Evolutionary conservation across 495 filamentous ascomycete species (phyloP).

Genomic region (Podospora pseudoanserina): DNA sequence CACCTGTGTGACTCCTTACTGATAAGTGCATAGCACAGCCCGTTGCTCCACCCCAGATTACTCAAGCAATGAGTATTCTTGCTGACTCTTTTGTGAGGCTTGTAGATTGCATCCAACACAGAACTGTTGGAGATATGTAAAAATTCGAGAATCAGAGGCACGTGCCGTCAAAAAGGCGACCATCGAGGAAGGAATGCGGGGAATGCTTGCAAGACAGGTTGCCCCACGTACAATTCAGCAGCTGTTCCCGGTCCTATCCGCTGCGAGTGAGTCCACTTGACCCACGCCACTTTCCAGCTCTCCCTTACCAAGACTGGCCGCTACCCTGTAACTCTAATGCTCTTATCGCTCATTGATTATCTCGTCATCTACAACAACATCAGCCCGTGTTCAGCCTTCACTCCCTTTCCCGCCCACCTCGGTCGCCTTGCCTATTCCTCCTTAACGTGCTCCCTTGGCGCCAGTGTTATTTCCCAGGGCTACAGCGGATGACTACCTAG

Average conservation of each 20-base stretch:
- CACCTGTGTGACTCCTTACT: not conserved
- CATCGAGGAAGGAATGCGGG: not conserved
- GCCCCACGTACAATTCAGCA: not conserved
- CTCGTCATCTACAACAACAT: not conserved
- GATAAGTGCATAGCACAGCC: not conserved
- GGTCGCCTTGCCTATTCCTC: not conserved
- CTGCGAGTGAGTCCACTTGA: not conserved
- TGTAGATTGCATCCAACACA: not conserved
- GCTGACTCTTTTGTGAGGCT: not conserved
- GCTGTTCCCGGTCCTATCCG: not conserved
- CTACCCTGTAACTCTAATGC: not conserved
- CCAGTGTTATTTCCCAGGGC: not conserved
- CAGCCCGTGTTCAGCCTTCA: not conserved
- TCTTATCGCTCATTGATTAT: not conserved
- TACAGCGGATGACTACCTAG: constrained; percentile 9
- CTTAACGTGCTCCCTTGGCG: not conserved
- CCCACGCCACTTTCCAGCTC: not conserved
- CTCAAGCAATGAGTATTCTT: not conserved
- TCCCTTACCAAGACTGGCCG: not conserved
- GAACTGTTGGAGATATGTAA: not conserved
- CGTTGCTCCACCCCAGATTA: not conserved
- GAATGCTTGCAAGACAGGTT: not conserved
- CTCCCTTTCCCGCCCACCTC: not conserved
- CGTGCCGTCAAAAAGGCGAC: not conserved
- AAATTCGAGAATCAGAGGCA: not conserved